These are phyloP conservation scores for Calonectria fujianensis DNA, from an alignment of 2,329 filamentous ascomycete genomes.

Conservation along the genomic window DNA sequence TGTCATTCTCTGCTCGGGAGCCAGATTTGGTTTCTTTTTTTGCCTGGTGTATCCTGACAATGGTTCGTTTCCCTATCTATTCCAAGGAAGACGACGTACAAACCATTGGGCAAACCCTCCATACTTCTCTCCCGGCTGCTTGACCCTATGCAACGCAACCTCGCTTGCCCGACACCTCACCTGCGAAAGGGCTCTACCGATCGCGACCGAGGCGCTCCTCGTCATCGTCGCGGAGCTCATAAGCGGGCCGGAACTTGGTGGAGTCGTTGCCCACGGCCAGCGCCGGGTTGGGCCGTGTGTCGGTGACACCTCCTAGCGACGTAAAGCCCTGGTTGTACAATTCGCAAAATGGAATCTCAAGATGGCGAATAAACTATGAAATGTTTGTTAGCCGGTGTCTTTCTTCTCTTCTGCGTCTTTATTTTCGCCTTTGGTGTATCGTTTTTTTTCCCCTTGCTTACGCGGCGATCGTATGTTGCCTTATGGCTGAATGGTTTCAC, in stretches of 20 bases:
- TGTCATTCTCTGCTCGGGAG: background rate
- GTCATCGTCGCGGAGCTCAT: slow-evolving; percentile 83
- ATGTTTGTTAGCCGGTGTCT: slow-evolving; percentile 41
- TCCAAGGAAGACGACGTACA: background rate
- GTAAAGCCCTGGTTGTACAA: slow-evolving; percentile 95
- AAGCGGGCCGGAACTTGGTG: slow-evolving; percentile 80
- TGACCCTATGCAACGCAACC: slow-evolving; percentile 6
- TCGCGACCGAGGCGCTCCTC: slow-evolving; percentile 87
- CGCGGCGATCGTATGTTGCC: slow-evolving; percentile 12
- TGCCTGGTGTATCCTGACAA: slow-evolving; percentile 13
- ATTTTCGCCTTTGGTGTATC: background rate
- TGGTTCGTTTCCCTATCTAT: slow-evolving; percentile 2
- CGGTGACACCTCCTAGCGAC: slow-evolving; percentile 90
- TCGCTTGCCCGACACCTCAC: background rate
- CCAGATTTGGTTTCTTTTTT: background rate
- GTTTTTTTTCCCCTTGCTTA: background rate
- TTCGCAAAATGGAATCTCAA: slow-evolving; percentile 88
- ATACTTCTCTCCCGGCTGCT: background rate
- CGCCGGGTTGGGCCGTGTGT: slow-evolving; percentile 92
- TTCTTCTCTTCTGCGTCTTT: background rate
- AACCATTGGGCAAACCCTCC: background rate
- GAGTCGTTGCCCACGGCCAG: slow-evolving; percentile 67
- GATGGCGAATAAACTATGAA: slow-evolving; percentile 83
- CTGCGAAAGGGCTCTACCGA: slow-evolving; percentile 35
- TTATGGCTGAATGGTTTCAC: background rate